Percentiles rank a stretch among this genome's conserved stretches.
Evolutionary conservation across 805 yeast species (phyloP).

Genomic region (Candida coleopterorum): DNA sequence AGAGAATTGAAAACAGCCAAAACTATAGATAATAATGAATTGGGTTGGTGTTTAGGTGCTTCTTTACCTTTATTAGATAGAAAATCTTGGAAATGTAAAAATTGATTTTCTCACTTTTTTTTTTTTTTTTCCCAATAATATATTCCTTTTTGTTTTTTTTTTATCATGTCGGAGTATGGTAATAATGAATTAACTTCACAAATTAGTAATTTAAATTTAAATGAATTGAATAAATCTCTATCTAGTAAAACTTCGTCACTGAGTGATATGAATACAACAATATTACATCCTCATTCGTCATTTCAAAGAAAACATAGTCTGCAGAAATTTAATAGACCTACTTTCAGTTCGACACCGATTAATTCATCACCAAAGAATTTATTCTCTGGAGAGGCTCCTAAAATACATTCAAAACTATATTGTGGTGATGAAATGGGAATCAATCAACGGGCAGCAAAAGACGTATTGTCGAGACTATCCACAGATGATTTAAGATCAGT

Average conservation of each 20-base stretch:
- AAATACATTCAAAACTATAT: conserved; percentile 27
- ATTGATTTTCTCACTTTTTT: background rate
- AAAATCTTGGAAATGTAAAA: conserved; percentile 59
- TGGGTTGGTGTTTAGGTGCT: conserved; percentile 99
- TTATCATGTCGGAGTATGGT: conserved; percentile 1
- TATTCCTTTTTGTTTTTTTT: background rate
- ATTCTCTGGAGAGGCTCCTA: conserved; percentile 16
- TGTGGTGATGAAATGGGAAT: conserved; percentile 21
- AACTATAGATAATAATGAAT: conserved; percentile 81
- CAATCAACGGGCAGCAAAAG: conserved; percentile 14
- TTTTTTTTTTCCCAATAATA: background rate
- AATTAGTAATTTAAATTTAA: conserved; percentile 2
- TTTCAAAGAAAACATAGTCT: conserved; percentile 7
- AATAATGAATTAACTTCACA: background rate
- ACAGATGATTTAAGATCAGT: conserved; percentile 48
- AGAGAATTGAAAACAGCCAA: conserved; percentile 92
- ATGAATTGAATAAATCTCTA: background rate
- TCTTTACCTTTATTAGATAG: conserved; percentile 82
- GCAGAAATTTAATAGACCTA: conserved; percentile 2
- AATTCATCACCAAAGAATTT: conserved; percentile 9
- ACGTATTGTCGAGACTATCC: conserved; percentile 25
- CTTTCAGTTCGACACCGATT: conserved; percentile 3
- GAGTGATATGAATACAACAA: background rate
- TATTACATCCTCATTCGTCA: conserved; percentile 7
- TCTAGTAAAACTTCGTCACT: background rate